Evolutionary conservation across 495 filamentous ascomycete species (phyloP).

Genomic region (Neurospora sublineolata): DNA sequence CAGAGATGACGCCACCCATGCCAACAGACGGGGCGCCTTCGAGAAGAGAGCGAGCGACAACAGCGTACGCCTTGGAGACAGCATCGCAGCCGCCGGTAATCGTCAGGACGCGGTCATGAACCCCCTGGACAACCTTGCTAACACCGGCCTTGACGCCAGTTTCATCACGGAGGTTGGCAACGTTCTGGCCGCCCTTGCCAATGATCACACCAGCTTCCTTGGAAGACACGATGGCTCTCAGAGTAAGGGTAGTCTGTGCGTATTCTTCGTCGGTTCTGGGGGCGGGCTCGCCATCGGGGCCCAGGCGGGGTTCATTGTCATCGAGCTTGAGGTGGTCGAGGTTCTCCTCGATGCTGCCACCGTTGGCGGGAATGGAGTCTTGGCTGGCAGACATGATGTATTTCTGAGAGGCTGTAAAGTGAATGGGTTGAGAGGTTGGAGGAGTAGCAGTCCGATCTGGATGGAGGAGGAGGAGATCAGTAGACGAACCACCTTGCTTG

Average conservation of each 20-base stretch:
- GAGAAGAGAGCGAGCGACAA: slow-evolving; percentile 80
- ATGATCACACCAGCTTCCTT: slow-evolving; percentile 98
- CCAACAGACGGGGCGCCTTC: slow-evolving; percentile 91
- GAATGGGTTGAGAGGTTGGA: background rate
- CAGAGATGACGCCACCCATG: slow-evolving; percentile 78
- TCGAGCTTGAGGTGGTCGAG: slow-evolving; percentile 35
- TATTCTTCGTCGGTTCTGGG: slow-evolving; percentile 95
- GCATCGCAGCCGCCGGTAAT: slow-evolving; percentile 80
- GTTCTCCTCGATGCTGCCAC: slow-evolving; percentile 38
- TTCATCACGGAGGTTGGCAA: slow-evolving; percentile 91
- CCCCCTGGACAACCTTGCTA: slow-evolving; percentile 94
- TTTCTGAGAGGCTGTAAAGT: slow-evolving; percentile 3
- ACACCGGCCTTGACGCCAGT: slow-evolving; percentile 96
- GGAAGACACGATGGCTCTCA: slow-evolving; percentile 94
- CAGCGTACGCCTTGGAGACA: slow-evolving; percentile 81
- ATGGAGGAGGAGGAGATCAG: background rate
- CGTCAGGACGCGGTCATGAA: slow-evolving; percentile 92
- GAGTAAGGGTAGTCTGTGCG: slow-evolving; percentile 75
- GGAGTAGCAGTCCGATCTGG: background rate
- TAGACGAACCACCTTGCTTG: background rate
- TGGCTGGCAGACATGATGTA: slow-evolving; percentile 37
- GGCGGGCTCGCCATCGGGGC: slow-evolving; percentile 55
- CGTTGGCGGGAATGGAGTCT: slow-evolving; percentile 30
- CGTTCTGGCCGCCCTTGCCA: slow-evolving; percentile 96
- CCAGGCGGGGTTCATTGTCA: slow-evolving; percentile 45